A percentile compares a stretch with the other conserved stretches of the same genome.
phyloP scores from a whole-genome alignment of 257 asterid genomes.

The Thymus quinquecostatus region DNA sequence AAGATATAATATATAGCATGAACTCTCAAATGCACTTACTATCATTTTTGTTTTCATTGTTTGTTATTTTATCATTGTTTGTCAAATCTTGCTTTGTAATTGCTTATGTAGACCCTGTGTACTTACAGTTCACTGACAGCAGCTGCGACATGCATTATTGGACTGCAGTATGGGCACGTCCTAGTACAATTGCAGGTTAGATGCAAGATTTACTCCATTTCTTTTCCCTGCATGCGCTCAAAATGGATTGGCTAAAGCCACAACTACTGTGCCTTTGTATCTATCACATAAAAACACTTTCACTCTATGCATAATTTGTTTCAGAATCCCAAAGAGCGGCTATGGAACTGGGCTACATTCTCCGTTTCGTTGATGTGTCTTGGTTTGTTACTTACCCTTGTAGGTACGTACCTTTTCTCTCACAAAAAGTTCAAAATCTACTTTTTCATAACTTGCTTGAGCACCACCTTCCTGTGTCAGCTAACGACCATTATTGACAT shows the following conservation, averaged over 20 bases:
- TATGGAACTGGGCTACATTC: conserved; percentile 62
- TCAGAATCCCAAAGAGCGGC: conserved; percentile 79
- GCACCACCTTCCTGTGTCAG: neutral
- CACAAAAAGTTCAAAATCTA: neutral
- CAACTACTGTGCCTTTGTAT: conserved; percentile 10
- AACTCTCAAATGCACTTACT: no score
- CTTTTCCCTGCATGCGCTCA: conserved; percentile 5
- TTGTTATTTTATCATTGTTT: neutral
- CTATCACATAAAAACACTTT: neutral
- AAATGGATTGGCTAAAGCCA: neutral
- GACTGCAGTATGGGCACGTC: conserved; percentile 86
- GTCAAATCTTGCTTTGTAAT: conserved; percentile 21
- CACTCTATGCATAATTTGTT: conserved; percentile 14
- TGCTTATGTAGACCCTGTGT: conserved; percentile 32
- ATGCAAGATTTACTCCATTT: neutral
- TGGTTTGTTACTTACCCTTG: conserved; percentile 59
- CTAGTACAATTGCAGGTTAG: conserved; percentile 68
- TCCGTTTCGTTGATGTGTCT: conserved; percentile 62
- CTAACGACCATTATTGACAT: neutral
- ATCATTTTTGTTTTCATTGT: neutral
- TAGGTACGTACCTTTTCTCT: conserved; percentile 49
- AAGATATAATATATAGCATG: conserved; percentile 6
- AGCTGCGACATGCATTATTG: conserved; percentile 72
- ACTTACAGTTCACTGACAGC: conserved; percentile 75
- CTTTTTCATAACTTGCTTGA: neutral